Evolutionary conservation across 164 flowering plant species (phyloP).

Genomic region (Berberis vulgaris): DNA sequence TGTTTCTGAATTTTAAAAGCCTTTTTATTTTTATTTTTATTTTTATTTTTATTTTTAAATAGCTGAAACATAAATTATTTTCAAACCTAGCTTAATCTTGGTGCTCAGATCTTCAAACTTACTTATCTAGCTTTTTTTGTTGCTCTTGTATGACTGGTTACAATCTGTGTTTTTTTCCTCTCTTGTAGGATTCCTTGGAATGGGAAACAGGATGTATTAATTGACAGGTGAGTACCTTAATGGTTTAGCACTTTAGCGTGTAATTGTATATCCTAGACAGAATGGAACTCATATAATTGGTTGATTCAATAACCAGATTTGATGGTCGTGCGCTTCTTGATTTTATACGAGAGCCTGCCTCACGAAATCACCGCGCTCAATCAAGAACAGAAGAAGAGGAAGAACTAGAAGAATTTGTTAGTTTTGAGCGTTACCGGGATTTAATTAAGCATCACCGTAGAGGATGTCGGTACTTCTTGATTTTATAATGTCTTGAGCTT

Average conservation of each 20-base stretch:
- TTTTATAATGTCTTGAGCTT: slow-evolving; percentile 16
- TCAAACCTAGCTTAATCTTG: too few species aligned
- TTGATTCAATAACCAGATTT: slow-evolving; percentile 44
- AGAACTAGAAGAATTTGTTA: slow-evolving; percentile 98
- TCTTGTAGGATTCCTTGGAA: slow-evolving; percentile 89
- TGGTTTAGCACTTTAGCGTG: not conserved
- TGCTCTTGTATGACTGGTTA: too few species aligned
- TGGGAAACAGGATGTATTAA: slow-evolving; percentile 78
- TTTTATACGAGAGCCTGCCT: slow-evolving; percentile 68
- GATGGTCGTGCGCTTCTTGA: slow-evolving; percentile 97
- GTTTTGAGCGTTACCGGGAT: slow-evolving; percentile 99
- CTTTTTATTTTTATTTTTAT: too few species aligned
- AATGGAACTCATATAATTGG: not conserved
- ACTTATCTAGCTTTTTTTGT: too few species aligned
- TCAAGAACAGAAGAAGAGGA: slow-evolving; percentile 88
- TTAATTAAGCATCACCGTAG: slow-evolving; percentile 99
- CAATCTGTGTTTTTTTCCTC: too few species aligned
- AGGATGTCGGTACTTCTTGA: slow-evolving; percentile 99
- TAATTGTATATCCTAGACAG: not conserved
- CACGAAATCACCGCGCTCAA: slow-evolving; percentile 37
- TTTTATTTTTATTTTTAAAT: too few species aligned
- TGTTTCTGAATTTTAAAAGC: too few species aligned
- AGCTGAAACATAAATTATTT: too few species aligned
- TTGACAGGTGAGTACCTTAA: slow-evolving; percentile 58
- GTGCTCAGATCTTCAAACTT: too few species aligned